Conservation (phyloP, 2,329 filamentous ascomycete species). For the Colletotrichum abscissum region DNA sequence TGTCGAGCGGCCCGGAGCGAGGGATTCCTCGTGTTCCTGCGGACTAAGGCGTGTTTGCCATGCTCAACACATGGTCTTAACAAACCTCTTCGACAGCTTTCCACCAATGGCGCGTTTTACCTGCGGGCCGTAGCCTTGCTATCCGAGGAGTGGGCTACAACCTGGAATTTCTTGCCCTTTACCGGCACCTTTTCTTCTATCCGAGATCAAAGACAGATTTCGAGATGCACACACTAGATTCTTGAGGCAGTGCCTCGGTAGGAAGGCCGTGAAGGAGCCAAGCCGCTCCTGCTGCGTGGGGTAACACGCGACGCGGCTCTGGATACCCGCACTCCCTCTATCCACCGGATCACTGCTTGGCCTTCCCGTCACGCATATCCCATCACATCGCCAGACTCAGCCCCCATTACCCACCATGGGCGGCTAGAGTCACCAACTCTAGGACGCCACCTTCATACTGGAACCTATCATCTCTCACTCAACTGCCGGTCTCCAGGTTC, state of each 20-base stretch:
- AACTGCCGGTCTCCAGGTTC: not conserved
- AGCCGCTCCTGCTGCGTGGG: conserved; percentile 25
- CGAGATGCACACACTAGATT: conserved; percentile 18
- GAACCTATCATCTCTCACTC: not conserved
- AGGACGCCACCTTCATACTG: not conserved
- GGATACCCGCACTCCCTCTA: conserved; percentile 34
- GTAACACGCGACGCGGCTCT: conserved; percentile 36
- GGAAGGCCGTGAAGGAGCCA: conserved; percentile 3
- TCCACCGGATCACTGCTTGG: conserved; percentile 22
- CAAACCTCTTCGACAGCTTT: conserved; percentile 9
- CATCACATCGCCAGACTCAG: conserved; percentile 33
- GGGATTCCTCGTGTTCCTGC: conserved; percentile 19
- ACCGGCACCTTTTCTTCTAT: not conserved
- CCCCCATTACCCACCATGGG: conserved; percentile 23
- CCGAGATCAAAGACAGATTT: conserved; percentile 8
- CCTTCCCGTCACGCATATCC: conserved; percentile 33
- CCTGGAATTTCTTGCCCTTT: not conserved
- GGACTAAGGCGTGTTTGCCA: conserved; percentile 22
- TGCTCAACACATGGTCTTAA: conserved; percentile 19
- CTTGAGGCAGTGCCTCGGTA: conserved; percentile 23
- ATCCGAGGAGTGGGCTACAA: conserved; percentile 1
- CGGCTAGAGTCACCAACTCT: conserved; percentile 13
- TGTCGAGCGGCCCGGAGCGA: conserved; percentile 17
- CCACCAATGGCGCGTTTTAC: conserved; percentile 23
- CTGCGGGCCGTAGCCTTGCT: not conserved